phyloP scores from a whole-genome alignment of 2,329 filamentous ascomycete genomes.

The Ophiocordyceps camponoti-floridani region DNA sequence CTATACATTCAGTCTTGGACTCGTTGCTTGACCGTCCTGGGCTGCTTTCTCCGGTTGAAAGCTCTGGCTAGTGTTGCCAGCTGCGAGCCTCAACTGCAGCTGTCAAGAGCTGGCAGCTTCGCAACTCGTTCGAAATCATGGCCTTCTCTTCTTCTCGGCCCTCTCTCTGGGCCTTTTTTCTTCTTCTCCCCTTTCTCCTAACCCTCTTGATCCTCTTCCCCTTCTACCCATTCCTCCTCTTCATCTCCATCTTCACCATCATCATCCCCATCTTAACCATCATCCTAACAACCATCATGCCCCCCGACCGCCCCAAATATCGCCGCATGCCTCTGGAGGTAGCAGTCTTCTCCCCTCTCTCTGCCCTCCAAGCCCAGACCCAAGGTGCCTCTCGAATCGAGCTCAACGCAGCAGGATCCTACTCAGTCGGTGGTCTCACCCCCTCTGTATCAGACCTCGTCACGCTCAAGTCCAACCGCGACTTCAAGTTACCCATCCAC shows the following conservation, averaged over 20 bases:
- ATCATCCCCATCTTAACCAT: neutral
- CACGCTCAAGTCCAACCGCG: conserved; percentile 7
- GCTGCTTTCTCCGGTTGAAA: too few species aligned
- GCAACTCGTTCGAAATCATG: too few species aligned
- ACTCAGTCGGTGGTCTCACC: conserved; percentile 31
- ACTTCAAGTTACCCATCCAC: conserved; percentile 22
- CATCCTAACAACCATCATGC: neutral
- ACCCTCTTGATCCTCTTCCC: neutral
- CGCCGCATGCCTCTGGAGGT: conserved; percentile 24
- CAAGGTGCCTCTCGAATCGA: conserved; percentile 33
- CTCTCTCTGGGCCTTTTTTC: too few species aligned
- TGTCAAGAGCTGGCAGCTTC: too few species aligned
- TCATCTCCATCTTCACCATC: neutral
- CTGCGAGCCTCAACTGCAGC: too few species aligned
- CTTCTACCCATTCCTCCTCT: too few species aligned
- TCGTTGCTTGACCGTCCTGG: too few species aligned
- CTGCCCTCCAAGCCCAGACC: conserved; percentile 19
- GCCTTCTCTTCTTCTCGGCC: too few species aligned
- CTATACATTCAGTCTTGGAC: too few species aligned
- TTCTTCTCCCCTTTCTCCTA: neutral
- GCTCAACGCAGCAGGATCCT: conserved; percentile 33
- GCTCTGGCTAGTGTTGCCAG: too few species aligned
- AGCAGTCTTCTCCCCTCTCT: conserved; percentile 30
- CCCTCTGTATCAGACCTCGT: conserved; percentile 23
- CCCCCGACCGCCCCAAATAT: neutral